Conservation (phyloP, 2,329 filamentous ascomycete genomes). For the Fusarium subglutinans region DNA sequence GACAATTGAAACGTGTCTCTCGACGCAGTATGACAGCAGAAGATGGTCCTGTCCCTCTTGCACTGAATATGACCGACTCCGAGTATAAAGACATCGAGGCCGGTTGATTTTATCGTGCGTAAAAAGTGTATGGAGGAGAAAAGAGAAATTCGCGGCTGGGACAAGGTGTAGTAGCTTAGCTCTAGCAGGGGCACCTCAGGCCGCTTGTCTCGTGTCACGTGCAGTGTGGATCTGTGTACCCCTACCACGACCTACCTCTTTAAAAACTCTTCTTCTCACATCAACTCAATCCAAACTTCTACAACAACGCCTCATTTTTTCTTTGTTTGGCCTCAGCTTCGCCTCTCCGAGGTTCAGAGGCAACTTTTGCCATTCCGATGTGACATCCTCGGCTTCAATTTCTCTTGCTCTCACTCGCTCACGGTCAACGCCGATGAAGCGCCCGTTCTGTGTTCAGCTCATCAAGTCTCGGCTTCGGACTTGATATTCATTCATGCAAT, state of each 20-base stretch:
- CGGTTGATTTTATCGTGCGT: conserved; percentile 71
- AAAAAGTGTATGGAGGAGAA: conserved; percentile 55
- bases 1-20: conserved; percentile 37
- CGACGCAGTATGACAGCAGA: conserved; percentile 35
- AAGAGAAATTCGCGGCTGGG: background rate
- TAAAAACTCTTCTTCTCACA: conserved; percentile 16
- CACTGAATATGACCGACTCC: conserved; percentile 70
- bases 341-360: background rate
- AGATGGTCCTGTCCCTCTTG: conserved; percentile 57
- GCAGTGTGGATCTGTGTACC: conserved; percentile 21
- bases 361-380: conserved; percentile 22
- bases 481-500: conserved; percentile 20
- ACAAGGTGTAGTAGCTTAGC: background rate
- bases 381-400: background rate
- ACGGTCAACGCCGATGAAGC: conserved; percentile 20
- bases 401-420: background rate
- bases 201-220: conserved; percentile 38
- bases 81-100: conserved; percentile 58
- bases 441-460: background rate
- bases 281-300: conserved; percentile 1
- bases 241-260: conserved; percentile 3
- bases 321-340: background rate
- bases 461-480: conserved; percentile 8
- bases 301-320: conserved; percentile 6
- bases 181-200: background rate